Evolutionary conservation across 225 moss, liverwort and hornwort genomes (phyloP).

Genomic region (Marchantia paleacea): DNA sequence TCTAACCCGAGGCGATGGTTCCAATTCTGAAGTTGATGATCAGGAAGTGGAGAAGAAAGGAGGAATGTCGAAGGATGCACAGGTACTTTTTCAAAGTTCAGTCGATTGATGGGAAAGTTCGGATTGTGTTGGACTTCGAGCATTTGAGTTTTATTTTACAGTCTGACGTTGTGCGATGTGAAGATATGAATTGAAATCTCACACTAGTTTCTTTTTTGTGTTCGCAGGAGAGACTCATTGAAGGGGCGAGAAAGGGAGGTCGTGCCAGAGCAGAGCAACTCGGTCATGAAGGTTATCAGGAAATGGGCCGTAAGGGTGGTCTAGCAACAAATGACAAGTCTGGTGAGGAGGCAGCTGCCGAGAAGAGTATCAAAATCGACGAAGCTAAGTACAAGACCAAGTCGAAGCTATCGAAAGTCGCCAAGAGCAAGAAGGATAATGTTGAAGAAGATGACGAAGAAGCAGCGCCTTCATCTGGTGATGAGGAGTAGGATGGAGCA

Average conservation of each 20-base stretch:
- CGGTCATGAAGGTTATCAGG: conserved; percentile 50
- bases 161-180: neutral
- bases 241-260: conserved; percentile 52
- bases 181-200: neutral
- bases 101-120: too few relatives aligned
- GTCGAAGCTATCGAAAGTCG: neutral
- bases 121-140: too few relatives aligned
- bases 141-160: too few relatives aligned
- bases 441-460: too few relatives aligned
- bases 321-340: conserved; percentile 28
- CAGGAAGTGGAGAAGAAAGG: conserved; percentile 39
- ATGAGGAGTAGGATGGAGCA: too few relatives aligned
- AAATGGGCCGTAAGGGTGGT: conserved; percentile 61
- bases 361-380: conserved; percentile 38
- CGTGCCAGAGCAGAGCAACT: conserved; percentile 45
- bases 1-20: conserved; percentile 26
- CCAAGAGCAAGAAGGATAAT: too few relatives aligned
- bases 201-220: neutral
- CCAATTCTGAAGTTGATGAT: conserved; percentile 34
- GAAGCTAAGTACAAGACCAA: conserved; percentile 22
- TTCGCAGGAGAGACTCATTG: conserved; percentile 32
- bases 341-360: conserved; percentile 42
- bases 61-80: conserved; percentile 38
- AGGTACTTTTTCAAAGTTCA: neutral
- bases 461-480: too few relatives aligned